A percentile compares a stretch with the other conserved stretches of the same genome.
phyloP scores from a whole-genome alignment of 1,284 basidiomycete species.

The Quambalaria eucalypti region DNA sequence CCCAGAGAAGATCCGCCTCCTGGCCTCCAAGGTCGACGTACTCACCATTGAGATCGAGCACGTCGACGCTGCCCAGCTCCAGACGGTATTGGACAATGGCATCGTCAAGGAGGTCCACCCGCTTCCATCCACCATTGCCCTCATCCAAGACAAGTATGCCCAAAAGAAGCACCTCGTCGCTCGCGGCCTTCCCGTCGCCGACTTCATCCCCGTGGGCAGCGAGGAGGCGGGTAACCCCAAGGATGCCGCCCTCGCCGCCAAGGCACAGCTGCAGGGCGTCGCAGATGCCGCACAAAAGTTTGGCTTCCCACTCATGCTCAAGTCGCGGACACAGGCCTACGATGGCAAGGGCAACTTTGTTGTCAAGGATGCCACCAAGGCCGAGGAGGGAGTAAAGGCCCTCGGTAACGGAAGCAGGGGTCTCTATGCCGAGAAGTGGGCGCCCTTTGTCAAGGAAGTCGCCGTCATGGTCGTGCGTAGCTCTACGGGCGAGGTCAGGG shows the following conservation, averaged over 20 bases:
- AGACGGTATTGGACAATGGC: constrained; percentile 37
- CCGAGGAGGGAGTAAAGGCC: constrained; percentile 57
- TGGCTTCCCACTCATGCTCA: constrained; percentile 89
- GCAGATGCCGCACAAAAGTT: constrained; percentile 49
- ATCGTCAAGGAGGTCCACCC: constrained; percentile 62
- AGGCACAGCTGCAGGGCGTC: constrained; percentile 45
- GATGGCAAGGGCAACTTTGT: constrained; percentile 91
- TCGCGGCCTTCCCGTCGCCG: constrained; percentile 59
- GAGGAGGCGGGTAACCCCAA: constrained; percentile 50
- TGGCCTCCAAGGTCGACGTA: constrained; percentile 74
- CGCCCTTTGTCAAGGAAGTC: constrained; percentile 78
- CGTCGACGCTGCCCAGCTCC: constrained; percentile 71
- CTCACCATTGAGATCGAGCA: constrained; percentile 97
- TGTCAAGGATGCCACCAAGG: constrained; percentile 56
- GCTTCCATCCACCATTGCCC: constrained; percentile 68
- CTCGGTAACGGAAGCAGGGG: constrained; percentile 45
- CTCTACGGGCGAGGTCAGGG: constrained; percentile 60
- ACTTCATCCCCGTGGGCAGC: constrained; percentile 53
- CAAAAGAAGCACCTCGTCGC: constrained; percentile 65
- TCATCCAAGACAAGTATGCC: constrained; percentile 89
- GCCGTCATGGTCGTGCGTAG: constrained; percentile 91
- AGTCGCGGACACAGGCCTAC: constrained; percentile 86
- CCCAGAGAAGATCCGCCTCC: constrained; percentile 66
- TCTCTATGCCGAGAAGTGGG: constrained; percentile 90
- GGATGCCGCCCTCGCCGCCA: constrained; percentile 51